Conservation (phyloP, 148 eudicot species). For the Persicaria tinctoria region DNA sequence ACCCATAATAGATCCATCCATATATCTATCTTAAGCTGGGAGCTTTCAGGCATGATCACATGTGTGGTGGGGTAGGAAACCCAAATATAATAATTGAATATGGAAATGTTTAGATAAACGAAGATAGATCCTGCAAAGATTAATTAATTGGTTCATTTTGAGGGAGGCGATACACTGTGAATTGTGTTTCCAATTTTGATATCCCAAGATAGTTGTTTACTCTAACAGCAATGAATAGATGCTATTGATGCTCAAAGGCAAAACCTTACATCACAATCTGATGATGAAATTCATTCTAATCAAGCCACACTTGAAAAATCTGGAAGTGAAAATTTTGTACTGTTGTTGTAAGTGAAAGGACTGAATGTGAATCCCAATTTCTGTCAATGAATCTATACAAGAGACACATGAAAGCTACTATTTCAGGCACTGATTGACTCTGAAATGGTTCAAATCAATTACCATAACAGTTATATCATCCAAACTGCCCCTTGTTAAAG, state of each 20-base stretch:
- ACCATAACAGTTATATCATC: conserved; percentile 90
- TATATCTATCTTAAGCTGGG: conserved; percentile 1
- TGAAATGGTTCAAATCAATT: conserved; percentile 57
- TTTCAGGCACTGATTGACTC: neutral
- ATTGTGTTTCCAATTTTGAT: neutral
- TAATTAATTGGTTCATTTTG: neutral
- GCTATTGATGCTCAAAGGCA: too few relatives aligned
- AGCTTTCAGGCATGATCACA: conserved; percentile 31
- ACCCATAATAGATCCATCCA: neutral
- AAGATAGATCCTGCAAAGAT: neutral
- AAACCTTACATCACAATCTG: too few relatives aligned
- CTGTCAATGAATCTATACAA: conserved; percentile 11
- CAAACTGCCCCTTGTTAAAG: conserved; percentile 65
- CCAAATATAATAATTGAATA: conserved; percentile 31
- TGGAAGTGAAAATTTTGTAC: neutral
- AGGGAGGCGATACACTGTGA: neutral
- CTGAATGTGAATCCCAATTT: neutral
- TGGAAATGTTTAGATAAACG: conserved; percentile 27
- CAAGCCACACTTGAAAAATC: neutral
- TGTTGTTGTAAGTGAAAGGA: neutral
- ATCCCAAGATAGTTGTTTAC: conserved; percentile 2
- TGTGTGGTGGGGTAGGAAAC: conserved; percentile 33
- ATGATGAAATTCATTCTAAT: neutral
- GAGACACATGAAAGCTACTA: neutral
- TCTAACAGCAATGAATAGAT: too few relatives aligned